Evolutionary conservation across 2,329 filamentous ascomycete genomes (phyloP).

Genomic region (Diaporthe vexans): DNA sequence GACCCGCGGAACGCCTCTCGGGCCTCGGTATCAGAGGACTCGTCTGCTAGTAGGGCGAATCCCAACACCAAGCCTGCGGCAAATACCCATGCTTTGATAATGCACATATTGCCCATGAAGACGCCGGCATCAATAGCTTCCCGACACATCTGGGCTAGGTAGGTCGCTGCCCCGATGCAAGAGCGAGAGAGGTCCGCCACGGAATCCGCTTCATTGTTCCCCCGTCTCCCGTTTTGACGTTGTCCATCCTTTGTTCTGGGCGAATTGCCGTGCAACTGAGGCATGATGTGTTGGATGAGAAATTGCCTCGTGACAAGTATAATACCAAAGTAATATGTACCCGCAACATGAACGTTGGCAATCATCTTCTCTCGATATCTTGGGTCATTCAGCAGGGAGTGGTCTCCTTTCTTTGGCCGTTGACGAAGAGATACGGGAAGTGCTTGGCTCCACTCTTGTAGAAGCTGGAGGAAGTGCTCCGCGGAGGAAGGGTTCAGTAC

Average conservation of each 20-base stretch:
- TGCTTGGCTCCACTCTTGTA: conserved; percentile 35
- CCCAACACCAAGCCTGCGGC: conserved; percentile 40
- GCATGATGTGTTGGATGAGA: conserved; percentile 42
- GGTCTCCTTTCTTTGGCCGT: conserved; percentile 16
- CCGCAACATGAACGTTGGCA: conserved; percentile 43
- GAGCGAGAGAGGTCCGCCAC: conserved; percentile 42
- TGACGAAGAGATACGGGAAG: conserved; percentile 34
- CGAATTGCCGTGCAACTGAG: conserved; percentile 15
- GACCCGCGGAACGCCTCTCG: conserved; percentile 41
- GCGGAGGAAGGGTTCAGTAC: conserved; percentile 29
- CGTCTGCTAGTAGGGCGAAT: conserved; percentile 41
- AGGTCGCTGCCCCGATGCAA: conserved; percentile 43
- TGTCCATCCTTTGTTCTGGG: not conserved
- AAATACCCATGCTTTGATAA: conserved; percentile 42
- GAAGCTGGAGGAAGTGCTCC: conserved; percentile 32
- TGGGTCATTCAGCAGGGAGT: not conserved
- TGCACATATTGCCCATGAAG: conserved; percentile 43
- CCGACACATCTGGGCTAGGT: conserved; percentile 44
- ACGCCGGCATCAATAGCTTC: conserved; percentile 40
- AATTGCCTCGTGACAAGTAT: conserved; percentile 44
- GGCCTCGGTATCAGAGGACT: conserved; percentile 40
- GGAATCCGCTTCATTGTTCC: not conserved
- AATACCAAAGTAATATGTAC: conserved; percentile 46
- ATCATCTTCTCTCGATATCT: conserved; percentile 38
- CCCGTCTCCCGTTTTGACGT: not conserved